phyloP scores from a whole-genome alignment of 2,329 filamentous ascomycete species.

The Xylariaceae sp. region DNA sequence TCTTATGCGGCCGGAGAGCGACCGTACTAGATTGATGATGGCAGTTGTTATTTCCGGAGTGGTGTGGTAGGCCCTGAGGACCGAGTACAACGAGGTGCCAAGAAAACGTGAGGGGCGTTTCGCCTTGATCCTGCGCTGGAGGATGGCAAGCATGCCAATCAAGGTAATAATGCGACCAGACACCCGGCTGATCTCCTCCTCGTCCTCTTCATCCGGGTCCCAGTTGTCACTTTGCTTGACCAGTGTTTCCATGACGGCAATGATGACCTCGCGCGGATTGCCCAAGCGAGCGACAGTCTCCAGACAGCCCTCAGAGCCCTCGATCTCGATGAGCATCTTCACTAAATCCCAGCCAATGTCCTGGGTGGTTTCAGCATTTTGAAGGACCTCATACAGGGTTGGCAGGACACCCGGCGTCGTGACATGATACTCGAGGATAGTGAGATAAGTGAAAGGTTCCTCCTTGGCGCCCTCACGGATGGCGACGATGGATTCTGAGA shows the following conservation, averaged over 20 bases:
- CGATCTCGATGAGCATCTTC: slow-evolving; percentile 63
- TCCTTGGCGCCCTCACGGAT: slow-evolving; percentile 31
- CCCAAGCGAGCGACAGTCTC: slow-evolving; percentile 70
- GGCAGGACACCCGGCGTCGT: slow-evolving; percentile 46
- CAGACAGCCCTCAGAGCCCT: slow-evolving; percentile 64
- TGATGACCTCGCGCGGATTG: slow-evolving; percentile 74
- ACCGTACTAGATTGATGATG: slow-evolving; percentile 65
- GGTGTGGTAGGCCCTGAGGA: slow-evolving; percentile 59
- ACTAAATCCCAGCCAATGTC: slow-evolving; percentile 84
- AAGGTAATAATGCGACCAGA: slow-evolving; percentile 59
- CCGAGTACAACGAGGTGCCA: slow-evolving; percentile 67
- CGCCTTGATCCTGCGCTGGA: slow-evolving; percentile 70
- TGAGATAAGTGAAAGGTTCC: slow-evolving; percentile 72
- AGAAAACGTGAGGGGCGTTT: slow-evolving; percentile 74
- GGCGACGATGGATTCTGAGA: slow-evolving; percentile 30
- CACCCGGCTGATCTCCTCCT: slow-evolving; percentile 24
- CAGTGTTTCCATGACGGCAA: slow-evolving; percentile 72
- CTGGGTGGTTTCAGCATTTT: slow-evolving; percentile 61
- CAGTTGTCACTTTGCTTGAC: slow-evolving; percentile 38
- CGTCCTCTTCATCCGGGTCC: slow-evolving; percentile 34
- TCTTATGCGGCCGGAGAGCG: slow-evolving; percentile 59
- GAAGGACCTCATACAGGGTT: slow-evolving; percentile 60
- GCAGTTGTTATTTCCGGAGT: slow-evolving; percentile 63
- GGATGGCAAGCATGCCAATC: slow-evolving; percentile 63
- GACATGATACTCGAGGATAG: slow-evolving; percentile 52